Evolutionary conservation across 495 filamentous ascomycete genomes (phyloP), one percentile per base, ranked within the genome.

Genomic region (Jackrogersella multiformis): DNA sequence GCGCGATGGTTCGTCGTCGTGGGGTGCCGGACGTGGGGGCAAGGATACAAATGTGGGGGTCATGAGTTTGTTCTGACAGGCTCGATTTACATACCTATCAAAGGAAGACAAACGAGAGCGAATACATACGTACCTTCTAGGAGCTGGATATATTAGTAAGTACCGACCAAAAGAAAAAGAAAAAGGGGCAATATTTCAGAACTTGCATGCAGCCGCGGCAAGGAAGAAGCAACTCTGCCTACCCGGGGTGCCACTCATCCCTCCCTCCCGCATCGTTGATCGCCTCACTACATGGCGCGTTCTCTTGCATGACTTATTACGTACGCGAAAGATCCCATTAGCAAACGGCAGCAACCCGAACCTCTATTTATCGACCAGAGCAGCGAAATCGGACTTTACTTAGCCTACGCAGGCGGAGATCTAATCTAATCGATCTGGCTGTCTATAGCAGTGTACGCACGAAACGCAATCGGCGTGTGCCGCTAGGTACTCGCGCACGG

Each of bases 391-490:
- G 60, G 60, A 38, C 7, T n/a, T 30, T 12, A 32, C 24, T 15
- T 5, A 16, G 18, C n/a, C 8, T 16, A 38, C 7, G 13, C 10
- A 32, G 24, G 28, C 2, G 44, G 35, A 45, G 18, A 65, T 53
- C 45, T 61, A 61, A 68, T 62, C 65, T 68, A 58, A 68, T 68
- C 65, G 39, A 68, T 68, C 49, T 48, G 35, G n/a, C n/a, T n/a
- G n/a, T n/a, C n/a, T n/a, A n/a, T n/a, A n/a, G n/a, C n/a, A n/a
- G n/a, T n/a, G n/a, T n/a, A n/a, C n/a, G n/a, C n/a, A n/a, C n/a
- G n/a, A n/a, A n/a, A n/a, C n/a, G n/a, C n/a, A n/a, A n/a, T n/a
- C n/a, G n/a, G n/a, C n/a, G n/a, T n/a, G n/a, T n/a, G 58, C 44
- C 46, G 36, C 15, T 38, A 36, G n/a, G n/a, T n/a, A n/a, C n/a